Evolutionary conservation across 768 basidiomycete genomes (phyloP).

Genomic region (Boletus tomentosulus): DNA sequence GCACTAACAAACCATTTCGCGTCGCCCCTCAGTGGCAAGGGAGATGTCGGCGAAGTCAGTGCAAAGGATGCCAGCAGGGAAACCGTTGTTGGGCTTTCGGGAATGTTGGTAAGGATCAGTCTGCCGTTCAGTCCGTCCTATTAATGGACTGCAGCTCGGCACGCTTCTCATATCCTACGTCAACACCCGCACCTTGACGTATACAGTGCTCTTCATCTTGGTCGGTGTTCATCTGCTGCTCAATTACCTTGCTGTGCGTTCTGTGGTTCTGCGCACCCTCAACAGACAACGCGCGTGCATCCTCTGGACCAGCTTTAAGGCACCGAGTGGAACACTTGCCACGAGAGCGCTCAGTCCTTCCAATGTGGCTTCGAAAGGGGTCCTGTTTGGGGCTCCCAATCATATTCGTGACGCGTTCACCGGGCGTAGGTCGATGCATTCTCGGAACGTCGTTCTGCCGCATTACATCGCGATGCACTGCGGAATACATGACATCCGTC

Average conservation of each 20-base stretch:
- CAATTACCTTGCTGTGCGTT: slow-evolving; percentile 60
- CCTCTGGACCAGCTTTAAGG: slow-evolving; percentile 39
- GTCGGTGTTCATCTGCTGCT: slow-evolving; percentile 50
- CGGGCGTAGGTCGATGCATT: slow-evolving; percentile 39
- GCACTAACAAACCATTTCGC: slow-evolving; percentile 67
- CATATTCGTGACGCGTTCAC: slow-evolving; percentile 36
- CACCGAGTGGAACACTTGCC: slow-evolving; percentile 5
- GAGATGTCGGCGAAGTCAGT: slow-evolving; percentile 67
- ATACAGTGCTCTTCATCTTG: slow-evolving; percentile 46
- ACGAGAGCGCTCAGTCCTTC: slow-evolving; percentile 30
- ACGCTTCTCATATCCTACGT: slow-evolving; percentile 56
- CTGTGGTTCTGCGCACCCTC: slow-evolving; percentile 51
- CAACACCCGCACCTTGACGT: slow-evolving; percentile 45
- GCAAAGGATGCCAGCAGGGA: slow-evolving; percentile 73
- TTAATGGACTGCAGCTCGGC: slow-evolving; percentile 42
- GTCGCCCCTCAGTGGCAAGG: slow-evolving; percentile 43
- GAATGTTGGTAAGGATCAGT: slow-evolving; percentile 53
- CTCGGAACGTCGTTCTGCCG: slow-evolving; percentile 46
- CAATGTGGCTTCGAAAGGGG: slow-evolving; percentile 40
- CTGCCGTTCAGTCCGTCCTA: background rate
- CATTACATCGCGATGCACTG: slow-evolving; percentile 2
- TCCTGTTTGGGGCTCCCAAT: slow-evolving; percentile 40
- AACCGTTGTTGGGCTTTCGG: slow-evolving; percentile 61
- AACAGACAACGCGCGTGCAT: slow-evolving; percentile 57
- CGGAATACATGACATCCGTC: slow-evolving; percentile 22